These are phyloP conservation scores for Pythium phragmitis DNA, from an alignment of 352 stramenopile genomes.

Conservation along the genomic window DNA sequence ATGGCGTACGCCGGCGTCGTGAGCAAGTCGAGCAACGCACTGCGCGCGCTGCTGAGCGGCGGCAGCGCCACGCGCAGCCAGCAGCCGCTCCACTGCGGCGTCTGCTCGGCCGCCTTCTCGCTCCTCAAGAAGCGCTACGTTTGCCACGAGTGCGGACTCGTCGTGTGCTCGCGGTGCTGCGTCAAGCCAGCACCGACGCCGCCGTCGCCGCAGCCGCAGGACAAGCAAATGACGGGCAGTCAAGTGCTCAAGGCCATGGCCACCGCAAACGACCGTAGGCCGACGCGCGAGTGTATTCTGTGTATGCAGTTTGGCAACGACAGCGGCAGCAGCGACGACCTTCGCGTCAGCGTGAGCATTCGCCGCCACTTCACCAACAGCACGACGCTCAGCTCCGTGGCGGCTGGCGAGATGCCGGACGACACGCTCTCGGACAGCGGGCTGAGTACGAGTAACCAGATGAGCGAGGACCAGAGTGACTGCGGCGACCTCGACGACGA, in stretches of 20 bases:
- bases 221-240: too few relatives aligned
- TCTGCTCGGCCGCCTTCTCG: slow-evolving; percentile 62
- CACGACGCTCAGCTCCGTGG: slow-evolving; percentile 23
- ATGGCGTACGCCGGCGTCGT: slow-evolving; percentile 27
- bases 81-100: slow-evolving; percentile 43
- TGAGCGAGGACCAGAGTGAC: slow-evolving; percentile 5
- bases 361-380: slow-evolving; percentile 33
- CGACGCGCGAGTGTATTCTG: slow-evolving; percentile 50
- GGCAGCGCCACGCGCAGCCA: slow-evolving; percentile 1
- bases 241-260: neutral
- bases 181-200: slow-evolving; percentile 12
- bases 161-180: slow-evolving; percentile 62
- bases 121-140: slow-evolving; percentile 60
- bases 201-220: neutral
- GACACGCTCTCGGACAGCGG: slow-evolving; percentile 20
- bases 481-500: slow-evolving; percentile 6
- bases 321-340: slow-evolving; percentile 7
- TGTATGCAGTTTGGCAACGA: slow-evolving; percentile 57
- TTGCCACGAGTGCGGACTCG: slow-evolving; percentile 49
- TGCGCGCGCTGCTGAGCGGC: slow-evolving; percentile 30
- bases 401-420: slow-evolving; percentile 20
- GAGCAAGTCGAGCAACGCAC: slow-evolving; percentile 20
- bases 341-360: slow-evolving; percentile 32
- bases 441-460: neutral
- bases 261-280: slow-evolving; percentile 17